Evolutionary conservation across 805 yeast species (phyloP).

Genomic region (Sungouiozyma ichnusensis): DNA sequence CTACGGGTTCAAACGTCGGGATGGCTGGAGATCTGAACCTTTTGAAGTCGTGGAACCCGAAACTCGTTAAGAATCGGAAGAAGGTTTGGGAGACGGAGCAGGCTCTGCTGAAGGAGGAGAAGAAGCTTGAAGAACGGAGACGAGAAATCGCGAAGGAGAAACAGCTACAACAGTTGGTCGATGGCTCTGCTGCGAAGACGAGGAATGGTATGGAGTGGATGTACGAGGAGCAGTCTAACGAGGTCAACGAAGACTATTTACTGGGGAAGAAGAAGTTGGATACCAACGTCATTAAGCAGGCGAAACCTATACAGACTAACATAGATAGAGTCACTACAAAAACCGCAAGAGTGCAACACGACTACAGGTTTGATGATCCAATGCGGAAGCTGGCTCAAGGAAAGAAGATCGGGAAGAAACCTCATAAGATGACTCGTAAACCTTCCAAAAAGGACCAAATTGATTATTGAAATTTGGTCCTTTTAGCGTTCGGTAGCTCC

Average conservation of each 20-base stretch:
- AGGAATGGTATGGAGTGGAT: constrained; percentile 68
- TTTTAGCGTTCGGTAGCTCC: constrained; percentile 2
- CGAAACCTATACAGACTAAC: background rate
- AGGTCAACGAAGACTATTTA: constrained; percentile 14
- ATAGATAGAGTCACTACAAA: constrained; percentile 1
- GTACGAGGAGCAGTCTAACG: constrained; percentile 43
- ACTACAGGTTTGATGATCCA: constrained; percentile 21
- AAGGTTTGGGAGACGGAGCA: constrained; percentile 80
- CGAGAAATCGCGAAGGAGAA: constrained; percentile 53
- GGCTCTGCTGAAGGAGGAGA: constrained; percentile 59
- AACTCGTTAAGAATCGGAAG: constrained; percentile 69
- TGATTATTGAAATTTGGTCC: constrained; percentile 1
- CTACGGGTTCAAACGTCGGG: background rate
- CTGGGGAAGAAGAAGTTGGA: constrained; percentile 17
- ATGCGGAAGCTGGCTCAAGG: constrained; percentile 11
- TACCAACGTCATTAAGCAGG: constrained; percentile 5
- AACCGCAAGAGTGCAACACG: constrained; percentile 4
- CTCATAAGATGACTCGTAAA: background rate
- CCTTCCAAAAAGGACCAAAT: background rate
- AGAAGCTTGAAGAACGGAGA: constrained; percentile 50
- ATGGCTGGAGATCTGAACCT: constrained; percentile 76
- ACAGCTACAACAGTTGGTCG: constrained; percentile 45
- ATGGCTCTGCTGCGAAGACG: constrained; percentile 16
- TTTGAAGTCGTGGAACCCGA: constrained; percentile 96
- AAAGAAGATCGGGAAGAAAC: constrained; percentile 3